phyloP scores from a whole-genome alignment of 2,329 filamentous ascomycete genomes.

The Fusarium sp. region DNA sequence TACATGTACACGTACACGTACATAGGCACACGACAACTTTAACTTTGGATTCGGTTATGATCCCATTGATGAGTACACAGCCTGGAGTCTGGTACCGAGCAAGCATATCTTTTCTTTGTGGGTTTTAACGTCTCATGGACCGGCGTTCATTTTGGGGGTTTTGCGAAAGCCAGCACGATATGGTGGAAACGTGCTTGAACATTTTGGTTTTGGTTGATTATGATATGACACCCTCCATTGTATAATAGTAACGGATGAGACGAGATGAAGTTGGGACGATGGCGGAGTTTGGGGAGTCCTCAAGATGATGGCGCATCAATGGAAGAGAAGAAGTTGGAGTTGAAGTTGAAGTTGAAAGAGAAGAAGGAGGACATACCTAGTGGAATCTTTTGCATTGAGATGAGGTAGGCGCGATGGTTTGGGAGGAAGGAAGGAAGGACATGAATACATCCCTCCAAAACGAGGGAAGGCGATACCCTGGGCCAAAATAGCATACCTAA shows the following conservation, averaged over 20 bases:
- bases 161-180: conserved; percentile 4
- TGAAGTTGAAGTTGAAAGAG: neutral
- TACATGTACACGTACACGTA: neutral
- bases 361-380: neutral
- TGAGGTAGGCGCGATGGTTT: conserved; percentile 2
- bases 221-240: conserved; percentile 35
- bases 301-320: conserved; percentile 15
- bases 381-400: conserved; percentile 8
- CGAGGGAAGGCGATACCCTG: conserved; percentile 45
- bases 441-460: conserved; percentile 35
- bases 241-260: conserved; percentile 31
- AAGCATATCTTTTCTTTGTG: conserved; percentile 29
- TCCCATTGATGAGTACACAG: conserved; percentile 32
- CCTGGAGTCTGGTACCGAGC: conserved; percentile 38
- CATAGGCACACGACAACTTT: neutral
- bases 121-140: conserved; percentile 31
- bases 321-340: neutral
- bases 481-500: conserved; percentile 25
- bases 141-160: conserved; percentile 40
- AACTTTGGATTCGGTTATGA: conserved; percentile 13
- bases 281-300: conserved; percentile 25
- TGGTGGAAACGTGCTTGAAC: conserved; percentile 9
- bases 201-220: conserved; percentile 28
- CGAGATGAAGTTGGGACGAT: conserved; percentile 5
- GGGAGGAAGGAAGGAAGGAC: conserved; percentile 14